Conservation (phyloP, 129 eudicot genomes). For the Helichrysum umbraculigerum region DNA sequence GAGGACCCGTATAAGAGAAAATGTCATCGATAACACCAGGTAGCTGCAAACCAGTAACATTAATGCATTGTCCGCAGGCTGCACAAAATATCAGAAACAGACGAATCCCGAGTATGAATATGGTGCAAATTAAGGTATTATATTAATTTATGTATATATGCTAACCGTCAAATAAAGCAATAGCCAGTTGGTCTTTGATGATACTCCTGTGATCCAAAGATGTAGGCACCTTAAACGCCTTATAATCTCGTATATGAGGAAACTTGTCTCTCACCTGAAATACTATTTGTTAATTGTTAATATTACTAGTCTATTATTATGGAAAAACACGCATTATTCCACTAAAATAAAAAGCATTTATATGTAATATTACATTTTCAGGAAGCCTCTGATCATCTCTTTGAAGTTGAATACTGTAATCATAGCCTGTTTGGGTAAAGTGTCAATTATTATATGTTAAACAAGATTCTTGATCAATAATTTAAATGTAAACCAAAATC, state of each 20-base stretch:
- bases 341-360: neutral
- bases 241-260: conserved; percentile 62
- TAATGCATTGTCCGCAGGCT: conserved; percentile 66
- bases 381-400: conserved; percentile 53
- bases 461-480: conserved; percentile 8
- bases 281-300: neutral
- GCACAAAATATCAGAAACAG: conserved; percentile 23
- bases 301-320: neutral
- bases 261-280: conserved; percentile 71
- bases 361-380: conserved; percentile 43
- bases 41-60: conserved; percentile 78
- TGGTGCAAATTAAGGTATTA: neutral
- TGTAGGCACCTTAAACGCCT: conserved; percentile 60
- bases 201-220: conserved; percentile 46
- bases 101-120: neutral
- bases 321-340: neutral
- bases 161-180: conserved; percentile 73
- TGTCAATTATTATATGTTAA: neutral
- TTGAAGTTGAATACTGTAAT: conserved; percentile 58
- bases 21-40: conserved; percentile 89
- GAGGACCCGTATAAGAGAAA: conserved; percentile 83
- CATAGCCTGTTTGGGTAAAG: conserved; percentile 56
- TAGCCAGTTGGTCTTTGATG: conserved; percentile 73
- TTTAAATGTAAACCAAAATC: conserved; percentile 4
- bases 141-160: neutral